These are phyloP conservation scores for Quercus cerris DNA, from an alignment of 306 rosid species.

Conservation along the genomic window DNA sequence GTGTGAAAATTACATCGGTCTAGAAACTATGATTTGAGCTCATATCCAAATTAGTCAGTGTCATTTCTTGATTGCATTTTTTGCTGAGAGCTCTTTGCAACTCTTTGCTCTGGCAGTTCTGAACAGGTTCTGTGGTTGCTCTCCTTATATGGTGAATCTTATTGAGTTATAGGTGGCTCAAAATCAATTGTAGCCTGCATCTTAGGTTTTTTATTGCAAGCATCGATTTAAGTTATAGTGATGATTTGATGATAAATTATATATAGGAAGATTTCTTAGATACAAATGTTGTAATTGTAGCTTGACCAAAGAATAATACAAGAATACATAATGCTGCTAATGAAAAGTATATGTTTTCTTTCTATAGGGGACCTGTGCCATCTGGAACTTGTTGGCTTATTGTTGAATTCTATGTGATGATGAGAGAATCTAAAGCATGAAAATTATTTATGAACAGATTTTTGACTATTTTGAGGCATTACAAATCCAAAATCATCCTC, in stretches of 20 bases:
- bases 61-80: neutral
- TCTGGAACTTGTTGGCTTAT: too few species aligned
- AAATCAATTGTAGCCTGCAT: neutral
- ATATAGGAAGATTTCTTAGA: neutral
- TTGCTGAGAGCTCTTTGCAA: neutral
- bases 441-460: too few species aligned
- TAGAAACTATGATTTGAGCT: conserved; percentile 21
- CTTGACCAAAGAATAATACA: neutral
- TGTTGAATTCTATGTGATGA: too few species aligned
- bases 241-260: neutral
- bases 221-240: too few species aligned
- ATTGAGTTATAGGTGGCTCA: neutral
- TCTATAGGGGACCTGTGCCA: too few species aligned
- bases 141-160: neutral
- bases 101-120: neutral
- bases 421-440: too few species aligned
- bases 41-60: neutral
- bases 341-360: too few species aligned
- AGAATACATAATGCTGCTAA: too few species aligned
- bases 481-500: too few species aligned
- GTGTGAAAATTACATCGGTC: conserved; percentile 14
- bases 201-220: neutral
- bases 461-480: too few species aligned
- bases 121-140: neutral
- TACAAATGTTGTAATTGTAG: neutral